Base-by-base conservation (phyloP, 306 rosid species). In the Quillaja saponaria region DNA sequence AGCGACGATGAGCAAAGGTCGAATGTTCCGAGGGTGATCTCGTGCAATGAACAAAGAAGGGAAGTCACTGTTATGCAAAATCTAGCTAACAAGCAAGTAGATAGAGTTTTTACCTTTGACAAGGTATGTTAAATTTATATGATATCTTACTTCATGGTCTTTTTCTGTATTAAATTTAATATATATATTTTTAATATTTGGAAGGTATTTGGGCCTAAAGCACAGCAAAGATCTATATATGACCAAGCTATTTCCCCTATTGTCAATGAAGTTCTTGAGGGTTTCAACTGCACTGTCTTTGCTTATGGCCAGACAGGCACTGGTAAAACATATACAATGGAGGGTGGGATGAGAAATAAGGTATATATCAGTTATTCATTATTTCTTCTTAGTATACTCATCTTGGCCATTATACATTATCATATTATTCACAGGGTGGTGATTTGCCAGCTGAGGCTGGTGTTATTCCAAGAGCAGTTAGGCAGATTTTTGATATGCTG, bases 231-330 rank as follows among this genome's bases (percentile, higher is more conserved):
- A 71, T 77, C 96, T 9, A 86, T 92, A 33, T 92, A 92, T 54
- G 99, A 89, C 56, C 99, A 92, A 80, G 96, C 99, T 14, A 75
- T 92, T 73, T 47, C 89, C 67, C 99, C 99, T 8, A 76, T 92
- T 69, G 99, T 92, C 14, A 83, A 81, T 68, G 99, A 92, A 78
- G 99, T 85, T 62, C 95, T 92, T 40, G 99, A 89, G 10, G 99
- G 99, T 55, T 92, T 84, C 72, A 92, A 92, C 68, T 92, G 99
- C 79, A 92, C 99, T 8, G 85, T 89, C 54, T 92, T 92, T 34
- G 99, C 99, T 3, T 92, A 92, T 76, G 99, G 99, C 46, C 99
- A 92, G 70, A 92, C 98, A 0, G 98, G 98, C 34, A 88, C 98
- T 0, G 98, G 98, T 49, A 92, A 92, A 86, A 92, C 99, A 18